These are phyloP conservation scores for Daedaleopsis sinensis DNA, from an alignment of 768 basidiomycete genomes.

Conservation along the genomic window DNA sequence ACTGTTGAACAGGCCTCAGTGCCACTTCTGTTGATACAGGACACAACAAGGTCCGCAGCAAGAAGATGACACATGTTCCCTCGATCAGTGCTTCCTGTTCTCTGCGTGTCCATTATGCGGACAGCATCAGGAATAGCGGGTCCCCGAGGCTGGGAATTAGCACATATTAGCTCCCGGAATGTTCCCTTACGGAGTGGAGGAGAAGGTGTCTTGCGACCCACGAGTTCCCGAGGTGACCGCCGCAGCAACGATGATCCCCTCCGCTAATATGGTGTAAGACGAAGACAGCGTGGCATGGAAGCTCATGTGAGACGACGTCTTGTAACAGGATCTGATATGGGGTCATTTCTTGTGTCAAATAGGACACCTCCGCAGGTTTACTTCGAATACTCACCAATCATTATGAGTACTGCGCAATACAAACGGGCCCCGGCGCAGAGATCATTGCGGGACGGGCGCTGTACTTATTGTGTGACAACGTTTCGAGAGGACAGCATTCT, in stretches of 20 bases:
- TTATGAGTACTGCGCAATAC: too few species aligned
- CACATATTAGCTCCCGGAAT: background rate
- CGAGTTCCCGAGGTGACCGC: background rate
- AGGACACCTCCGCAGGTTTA: background rate
- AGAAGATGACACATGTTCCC: background rate
- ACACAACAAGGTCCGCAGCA: conserved; percentile 18
- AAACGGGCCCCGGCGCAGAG: too few species aligned
- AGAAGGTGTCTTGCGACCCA: background rate
- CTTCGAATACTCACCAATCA: background rate
- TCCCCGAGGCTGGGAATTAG: conserved; percentile 12
- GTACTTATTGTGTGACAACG: too few species aligned
- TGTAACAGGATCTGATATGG: background rate
- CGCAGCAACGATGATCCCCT: background rate
- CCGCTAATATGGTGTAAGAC: background rate
- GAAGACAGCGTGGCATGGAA: background rate
- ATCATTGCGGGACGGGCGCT: too few species aligned
- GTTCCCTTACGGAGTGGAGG: background rate
- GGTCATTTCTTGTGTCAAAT: background rate
- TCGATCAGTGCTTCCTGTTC: conserved; percentile 1
- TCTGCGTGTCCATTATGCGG: conserved; percentile 1
- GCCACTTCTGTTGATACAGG: background rate
- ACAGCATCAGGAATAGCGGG: conserved; percentile 19
- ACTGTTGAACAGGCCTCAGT: background rate
- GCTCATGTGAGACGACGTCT: background rate
- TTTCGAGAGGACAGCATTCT: too few species aligned